A percentile compares a stretch with the other conserved stretches of the same genome.
These are phyloP conservation scores for Globisporangium canariense DNA, from an alignment of 352 stramenopile genomes.

Conservation along the genomic window DNA sequence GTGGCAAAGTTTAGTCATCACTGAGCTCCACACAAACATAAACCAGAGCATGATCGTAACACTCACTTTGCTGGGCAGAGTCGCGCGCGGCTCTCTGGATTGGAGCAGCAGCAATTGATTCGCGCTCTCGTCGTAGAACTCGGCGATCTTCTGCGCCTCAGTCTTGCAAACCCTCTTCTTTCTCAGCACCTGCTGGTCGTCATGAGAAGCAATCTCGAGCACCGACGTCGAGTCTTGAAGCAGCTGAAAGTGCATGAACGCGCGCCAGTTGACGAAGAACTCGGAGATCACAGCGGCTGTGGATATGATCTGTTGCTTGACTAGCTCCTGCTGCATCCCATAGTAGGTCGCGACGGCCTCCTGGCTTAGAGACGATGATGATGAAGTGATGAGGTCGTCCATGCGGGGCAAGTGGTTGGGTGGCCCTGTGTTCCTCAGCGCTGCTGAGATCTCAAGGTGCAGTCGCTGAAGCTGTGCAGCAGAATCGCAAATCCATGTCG, in stretches of 20 bases:
- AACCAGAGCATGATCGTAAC: background rate
- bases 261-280: slow-evolving; percentile 46
- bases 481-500: background rate
- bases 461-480: slow-evolving; percentile 21
- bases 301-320: background rate
- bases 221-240: slow-evolving; percentile 39
- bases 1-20: background rate
- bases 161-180: slow-evolving; percentile 11
- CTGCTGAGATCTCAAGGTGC: slow-evolving; percentile 17
- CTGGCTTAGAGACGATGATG: background rate
- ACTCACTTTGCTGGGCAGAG: background rate
- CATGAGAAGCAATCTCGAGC: slow-evolving; percentile 18
- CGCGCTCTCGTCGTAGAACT: slow-evolving; percentile 3
- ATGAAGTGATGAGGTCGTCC: background rate
- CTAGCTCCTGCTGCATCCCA: slow-evolving; percentile 7
- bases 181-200: slow-evolving; percentile 13
- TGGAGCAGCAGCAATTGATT: background rate
- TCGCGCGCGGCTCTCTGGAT: background rate
- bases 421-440: slow-evolving; percentile 27
- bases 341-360: slow-evolving; percentile 5
- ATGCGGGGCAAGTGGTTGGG: slow-evolving; percentile 20
- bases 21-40: background rate
- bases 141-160: slow-evolving; percentile 12
- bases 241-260: slow-evolving; percentile 50
- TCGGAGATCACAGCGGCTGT: slow-evolving; percentile 21